These are phyloP conservation scores for Diospyros lotus DNA, from an alignment of 148 eudicot species.

Conservation along the genomic window DNA sequence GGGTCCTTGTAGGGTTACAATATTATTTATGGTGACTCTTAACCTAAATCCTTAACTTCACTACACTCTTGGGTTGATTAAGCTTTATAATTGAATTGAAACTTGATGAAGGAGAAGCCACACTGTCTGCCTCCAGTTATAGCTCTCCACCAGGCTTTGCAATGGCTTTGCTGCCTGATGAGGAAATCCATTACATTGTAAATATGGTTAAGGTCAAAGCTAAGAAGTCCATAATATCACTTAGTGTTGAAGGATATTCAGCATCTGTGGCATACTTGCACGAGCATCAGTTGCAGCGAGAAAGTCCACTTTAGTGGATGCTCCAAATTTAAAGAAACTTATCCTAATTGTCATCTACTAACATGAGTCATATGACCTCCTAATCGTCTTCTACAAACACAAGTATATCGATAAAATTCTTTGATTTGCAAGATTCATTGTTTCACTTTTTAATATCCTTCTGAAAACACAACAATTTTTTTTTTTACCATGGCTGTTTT, in stretches of 20 bases:
- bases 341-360: not conserved
- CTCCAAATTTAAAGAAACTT: not conserved
- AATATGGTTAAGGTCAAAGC: no score
- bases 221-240: no score
- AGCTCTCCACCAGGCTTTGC: no score
- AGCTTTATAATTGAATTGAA: not conserved
- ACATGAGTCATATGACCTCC: not conserved
- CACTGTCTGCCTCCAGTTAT: no score
- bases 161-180: no score
- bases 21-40: not conserved
- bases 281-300: no score
- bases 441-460: slow-evolving; percentile 2
- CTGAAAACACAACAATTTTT: not conserved
- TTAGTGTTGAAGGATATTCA: no score
- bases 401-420: not conserved
- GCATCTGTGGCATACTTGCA: no score
- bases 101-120: no score
- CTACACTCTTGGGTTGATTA: not conserved
- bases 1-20: not conserved
- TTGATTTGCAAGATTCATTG: not conserved
- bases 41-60: not conserved
- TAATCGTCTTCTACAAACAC: not conserved
- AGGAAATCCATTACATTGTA: no score
- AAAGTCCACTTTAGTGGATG: no score
- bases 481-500: not conserved